Conservation (phyloP, 2,329 filamentous ascomycete species). For the Beauveria scarabaeidicola region DNA sequence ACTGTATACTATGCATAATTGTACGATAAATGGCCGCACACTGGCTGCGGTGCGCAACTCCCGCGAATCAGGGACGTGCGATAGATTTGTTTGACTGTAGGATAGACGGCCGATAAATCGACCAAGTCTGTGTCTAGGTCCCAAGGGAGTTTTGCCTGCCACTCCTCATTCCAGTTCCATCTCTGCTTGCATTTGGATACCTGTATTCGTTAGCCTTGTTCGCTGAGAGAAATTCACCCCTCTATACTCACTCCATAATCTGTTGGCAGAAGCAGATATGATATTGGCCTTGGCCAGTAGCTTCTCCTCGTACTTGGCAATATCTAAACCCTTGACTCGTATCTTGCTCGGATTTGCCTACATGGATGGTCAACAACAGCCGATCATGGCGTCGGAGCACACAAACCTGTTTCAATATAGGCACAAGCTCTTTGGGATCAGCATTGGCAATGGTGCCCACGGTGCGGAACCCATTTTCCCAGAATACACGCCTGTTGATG, state of each 20-base stretch:
- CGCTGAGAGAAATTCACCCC: neutral
- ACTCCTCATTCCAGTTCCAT: constrained; percentile 34
- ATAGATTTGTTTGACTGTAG: too few relatives aligned
- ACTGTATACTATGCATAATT: constrained; percentile 1
- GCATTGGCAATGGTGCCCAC: constrained; percentile 62
- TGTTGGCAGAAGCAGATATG: constrained; percentile 60
- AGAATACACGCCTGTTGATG: constrained; percentile 46
- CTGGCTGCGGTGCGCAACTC: too few relatives aligned
- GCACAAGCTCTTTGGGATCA: constrained; percentile 57
- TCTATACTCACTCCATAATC: constrained; percentile 53
- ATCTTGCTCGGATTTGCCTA: constrained; percentile 60
- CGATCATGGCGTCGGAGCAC: neutral
- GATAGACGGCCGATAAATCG: neutral
- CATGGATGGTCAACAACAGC: constrained; percentile 1
- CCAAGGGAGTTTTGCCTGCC: neutral
- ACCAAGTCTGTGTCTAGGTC: neutral
- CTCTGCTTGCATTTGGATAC: constrained; percentile 43
- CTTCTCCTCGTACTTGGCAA: constrained; percentile 54
- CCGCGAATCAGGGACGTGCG: too few relatives aligned
- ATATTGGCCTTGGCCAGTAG: constrained; percentile 57
- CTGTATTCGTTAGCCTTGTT: constrained; percentile 22
- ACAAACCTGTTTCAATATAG: constrained; percentile 57
- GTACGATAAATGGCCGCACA: neutral
- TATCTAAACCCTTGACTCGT: constrained; percentile 44
- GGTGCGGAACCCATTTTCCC: constrained; percentile 67